Base-by-base conservation (phyloP, 2,329 filamentous ascomycete species). In the Hypoxylon sp. region DNA sequence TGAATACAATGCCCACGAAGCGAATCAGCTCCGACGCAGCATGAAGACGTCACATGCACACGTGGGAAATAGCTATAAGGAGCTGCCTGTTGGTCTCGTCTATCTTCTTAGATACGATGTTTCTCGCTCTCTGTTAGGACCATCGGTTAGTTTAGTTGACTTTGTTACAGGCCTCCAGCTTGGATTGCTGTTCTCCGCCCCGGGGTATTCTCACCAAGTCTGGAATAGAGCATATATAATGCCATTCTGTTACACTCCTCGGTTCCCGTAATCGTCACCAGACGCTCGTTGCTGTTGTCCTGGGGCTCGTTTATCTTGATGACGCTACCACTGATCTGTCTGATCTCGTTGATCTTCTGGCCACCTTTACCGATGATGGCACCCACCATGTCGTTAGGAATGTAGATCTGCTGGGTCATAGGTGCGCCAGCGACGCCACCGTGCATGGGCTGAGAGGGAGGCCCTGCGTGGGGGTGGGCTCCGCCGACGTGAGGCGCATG, bases 221-320 rank as follows among this genome's bases (percentile, higher is more conserved):
- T 87, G 58, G 92, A 96, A 78, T 99, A 99, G 52, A 99, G 86
- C 93, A 99, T 97, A 79, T 98, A 99, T 53, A 99, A 79, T n/a
- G 95, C 95, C 93, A 99, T 98, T 72, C 97, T 91, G 79, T 99
- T 99, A 81, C 92, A 97, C 78, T 99, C 95, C 70, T 96, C 92
- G 4, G 95, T 98, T 64, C 95, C 95, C 1, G 95, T 97, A 68
- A 99, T 96, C 13, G 95, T 99, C 55, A 99, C 95, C 58, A 99
- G 81, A 62, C 95, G 89, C 81, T 99, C 95, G 72, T 98, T 99
- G 83, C 92, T 98, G 78, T 96, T 98, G 76, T 98, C 95, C 75
- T 97, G 95, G 1, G 95, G 95, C 75, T 99, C 95, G 74, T 99
- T 98, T 82, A 99, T 99, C 82, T 99, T 99, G 77, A 99, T 98